These are phyloP conservation scores for Stephania cephalantha DNA, from an alignment of 164 flowering plant genomes.

Conservation along the genomic window DNA sequence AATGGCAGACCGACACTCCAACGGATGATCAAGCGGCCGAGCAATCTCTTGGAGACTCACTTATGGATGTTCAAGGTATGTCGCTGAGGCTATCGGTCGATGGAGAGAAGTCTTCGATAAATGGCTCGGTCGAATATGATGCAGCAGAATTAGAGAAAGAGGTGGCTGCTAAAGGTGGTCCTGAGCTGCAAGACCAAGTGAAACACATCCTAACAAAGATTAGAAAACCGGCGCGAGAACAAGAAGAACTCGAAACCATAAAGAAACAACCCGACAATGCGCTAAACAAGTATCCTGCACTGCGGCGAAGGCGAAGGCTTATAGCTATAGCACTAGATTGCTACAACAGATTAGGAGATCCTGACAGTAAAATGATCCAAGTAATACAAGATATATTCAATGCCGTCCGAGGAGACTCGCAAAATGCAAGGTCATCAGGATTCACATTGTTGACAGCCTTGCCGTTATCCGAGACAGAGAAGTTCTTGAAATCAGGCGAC, in stretches of 20 bases:
- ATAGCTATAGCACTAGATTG: conserved; percentile 78
- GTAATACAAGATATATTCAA: conserved; percentile 55
- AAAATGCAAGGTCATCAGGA: conserved; percentile 47
- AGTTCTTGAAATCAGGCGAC: conserved; percentile 50
- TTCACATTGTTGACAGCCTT: conserved; percentile 81
- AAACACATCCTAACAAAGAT: conserved; percentile 55
- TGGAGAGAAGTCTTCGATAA: conserved; percentile 65
- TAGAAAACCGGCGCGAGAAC: conserved; percentile 32
- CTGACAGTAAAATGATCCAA: conserved; percentile 51
- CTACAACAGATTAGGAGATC: conserved; percentile 55
- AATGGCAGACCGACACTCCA: conserved; percentile 84
- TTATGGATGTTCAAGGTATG: conserved; percentile 80
- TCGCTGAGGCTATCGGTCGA: conserved; percentile 83
- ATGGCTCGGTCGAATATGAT: conserved; percentile 40
- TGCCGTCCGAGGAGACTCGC: conserved; percentile 51
- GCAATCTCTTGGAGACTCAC: conserved; percentile 75
- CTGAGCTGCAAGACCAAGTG: conserved; percentile 66
- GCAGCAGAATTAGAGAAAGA: conserved; percentile 17
- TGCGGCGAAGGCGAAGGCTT: conserved; percentile 57
- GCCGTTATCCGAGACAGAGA: conserved; percentile 53
- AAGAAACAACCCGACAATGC: conserved; percentile 35
- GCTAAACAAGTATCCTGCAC: conserved; percentile 57
- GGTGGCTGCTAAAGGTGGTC: conserved; percentile 31
- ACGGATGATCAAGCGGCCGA: conserved; percentile 45
- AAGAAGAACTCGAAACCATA: conserved; percentile 26